Evolutionary conservation across 129 eudicot species (phyloP).

Genomic region (Tanacetum coccineum): DNA sequence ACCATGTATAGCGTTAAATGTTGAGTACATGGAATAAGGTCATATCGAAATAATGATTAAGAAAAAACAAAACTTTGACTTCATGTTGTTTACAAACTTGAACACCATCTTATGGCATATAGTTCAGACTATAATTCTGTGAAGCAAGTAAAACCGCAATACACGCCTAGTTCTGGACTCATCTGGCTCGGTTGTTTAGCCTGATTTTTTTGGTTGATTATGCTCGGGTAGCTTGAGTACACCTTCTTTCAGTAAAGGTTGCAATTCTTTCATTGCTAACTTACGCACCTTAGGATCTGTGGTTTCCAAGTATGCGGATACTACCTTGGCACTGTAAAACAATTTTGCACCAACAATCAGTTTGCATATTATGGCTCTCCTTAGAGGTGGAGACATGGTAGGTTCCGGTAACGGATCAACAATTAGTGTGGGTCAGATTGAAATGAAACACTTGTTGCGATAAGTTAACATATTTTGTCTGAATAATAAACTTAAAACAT

Average conservation of each 20-base stretch:
- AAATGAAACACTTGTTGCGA: background rate
- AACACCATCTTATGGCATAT: no score
- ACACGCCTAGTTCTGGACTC: background rate
- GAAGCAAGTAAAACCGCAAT: no score
- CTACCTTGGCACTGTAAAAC: slow-evolving; percentile 59
- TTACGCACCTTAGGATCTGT: slow-evolving; percentile 43
- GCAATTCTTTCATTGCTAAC: slow-evolving; percentile 66
- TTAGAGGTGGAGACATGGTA: background rate
- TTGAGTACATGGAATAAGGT: no score
- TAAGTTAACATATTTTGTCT: background rate
- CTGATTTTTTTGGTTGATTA: slow-evolving; percentile 26
- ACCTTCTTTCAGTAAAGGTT: slow-evolving; percentile 64
- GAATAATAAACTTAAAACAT: background rate
- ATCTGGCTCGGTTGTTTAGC: slow-evolving; percentile 5
- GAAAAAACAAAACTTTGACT: no score
- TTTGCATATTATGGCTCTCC: slow-evolving; percentile 7
- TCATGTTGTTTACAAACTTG: no score
- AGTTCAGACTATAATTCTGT: no score
- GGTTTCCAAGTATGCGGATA: slow-evolving; percentile 69
- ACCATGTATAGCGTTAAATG: no score
- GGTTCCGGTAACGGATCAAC: background rate
- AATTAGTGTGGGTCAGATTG: background rate
- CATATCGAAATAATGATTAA: no score
- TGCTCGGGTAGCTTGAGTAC: slow-evolving; percentile 47
- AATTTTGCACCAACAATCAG: background rate